These are phyloP conservation scores for Rhodamnia argentea DNA, from an alignment of 345 rosid genomes.

Conservation along the genomic window DNA sequence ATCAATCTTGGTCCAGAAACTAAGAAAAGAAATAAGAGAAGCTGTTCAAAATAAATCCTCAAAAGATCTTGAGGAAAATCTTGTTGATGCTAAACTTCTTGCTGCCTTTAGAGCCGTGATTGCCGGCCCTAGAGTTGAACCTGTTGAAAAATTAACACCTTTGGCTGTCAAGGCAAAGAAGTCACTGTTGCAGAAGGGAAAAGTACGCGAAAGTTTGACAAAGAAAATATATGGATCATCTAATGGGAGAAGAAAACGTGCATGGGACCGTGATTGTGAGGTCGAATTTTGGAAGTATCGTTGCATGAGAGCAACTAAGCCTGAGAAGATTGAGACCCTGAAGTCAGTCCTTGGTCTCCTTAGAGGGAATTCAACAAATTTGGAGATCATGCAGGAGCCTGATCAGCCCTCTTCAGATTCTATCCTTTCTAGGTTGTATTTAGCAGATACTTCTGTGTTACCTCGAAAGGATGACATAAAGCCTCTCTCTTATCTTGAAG, in stretches of 20 bases:
- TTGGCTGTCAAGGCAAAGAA: slow-evolving; percentile 65
- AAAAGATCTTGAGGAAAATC: slow-evolving; percentile 45
- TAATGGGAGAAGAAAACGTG: slow-evolving; percentile 79
- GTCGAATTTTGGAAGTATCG: slow-evolving; percentile 99
- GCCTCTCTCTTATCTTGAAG: slow-evolving; percentile 53
- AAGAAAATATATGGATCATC: slow-evolving; percentile 82
- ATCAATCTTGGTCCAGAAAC: slow-evolving; percentile 54
- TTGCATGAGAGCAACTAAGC: slow-evolving; percentile 58
- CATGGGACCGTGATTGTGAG: slow-evolving; percentile 96
- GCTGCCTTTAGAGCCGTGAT: slow-evolving; percentile 87
- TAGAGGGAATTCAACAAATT: slow-evolving; percentile 37
- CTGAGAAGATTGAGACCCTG: slow-evolving; percentile 90
- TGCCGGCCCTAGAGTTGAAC: slow-evolving; percentile 52
- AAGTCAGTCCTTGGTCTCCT: slow-evolving; percentile 80
- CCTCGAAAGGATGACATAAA: slow-evolving; percentile 79
- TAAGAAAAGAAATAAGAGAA: slow-evolving; percentile 87
- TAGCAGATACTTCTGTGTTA: slow-evolving; percentile 94
- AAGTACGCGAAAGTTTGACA: slow-evolving; percentile 90
- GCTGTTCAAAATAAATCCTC: slow-evolving; percentile 65
- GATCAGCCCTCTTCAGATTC: slow-evolving; percentile 48
- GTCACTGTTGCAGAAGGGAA: slow-evolving; percentile 86
- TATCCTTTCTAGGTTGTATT: slow-evolving; percentile 82
- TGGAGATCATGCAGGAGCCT: slow-evolving; percentile 19
- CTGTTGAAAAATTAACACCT: slow-evolving; percentile 39
- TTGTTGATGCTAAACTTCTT: slow-evolving; percentile 86